Evolutionary conservation across 2,329 filamentous ascomycete species (phyloP).

Genomic region (Leptographium lundbergii): DNA sequence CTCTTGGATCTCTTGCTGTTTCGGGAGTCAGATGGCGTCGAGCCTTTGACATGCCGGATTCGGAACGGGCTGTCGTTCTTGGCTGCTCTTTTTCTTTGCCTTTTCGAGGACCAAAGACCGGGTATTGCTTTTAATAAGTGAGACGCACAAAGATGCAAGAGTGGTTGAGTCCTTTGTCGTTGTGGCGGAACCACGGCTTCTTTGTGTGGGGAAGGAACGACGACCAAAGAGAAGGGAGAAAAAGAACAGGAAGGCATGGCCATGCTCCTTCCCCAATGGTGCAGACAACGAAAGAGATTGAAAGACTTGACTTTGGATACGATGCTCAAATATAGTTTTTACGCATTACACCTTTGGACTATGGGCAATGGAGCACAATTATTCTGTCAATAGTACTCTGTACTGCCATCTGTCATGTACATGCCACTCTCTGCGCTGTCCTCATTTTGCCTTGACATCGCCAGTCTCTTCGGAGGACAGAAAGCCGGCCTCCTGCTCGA

Average conservation of each 20-base stretch:
- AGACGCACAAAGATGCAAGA: neutral
- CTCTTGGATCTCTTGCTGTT: neutral
- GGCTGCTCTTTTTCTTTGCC: neutral
- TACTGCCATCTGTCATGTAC: no score
- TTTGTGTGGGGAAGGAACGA: neutral
- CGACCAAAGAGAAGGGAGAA: neutral
- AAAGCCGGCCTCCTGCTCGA: slow-evolving; percentile 15
- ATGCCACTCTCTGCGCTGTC: neutral
- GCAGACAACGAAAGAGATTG: no score
- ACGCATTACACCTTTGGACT: no score
- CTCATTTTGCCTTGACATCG: neutral
- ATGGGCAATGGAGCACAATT: no score
- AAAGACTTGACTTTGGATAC: no score
- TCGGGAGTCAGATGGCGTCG: neutral
- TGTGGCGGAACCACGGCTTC: neutral
- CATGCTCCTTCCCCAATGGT: neutral
- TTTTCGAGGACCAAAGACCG: neutral
- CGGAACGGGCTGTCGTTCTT: neutral
- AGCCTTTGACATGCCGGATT: neutral
- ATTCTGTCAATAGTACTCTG: no score
- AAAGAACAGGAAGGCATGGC: neutral
- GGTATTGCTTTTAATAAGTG: neutral
- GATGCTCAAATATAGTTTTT: no score
- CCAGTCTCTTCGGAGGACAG: neutral
- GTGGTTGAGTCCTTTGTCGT: neutral